Base-by-base conservation (phyloP, 2,329 filamentous ascomycete species). In the Teratosphaeria nubilosa region DNA sequence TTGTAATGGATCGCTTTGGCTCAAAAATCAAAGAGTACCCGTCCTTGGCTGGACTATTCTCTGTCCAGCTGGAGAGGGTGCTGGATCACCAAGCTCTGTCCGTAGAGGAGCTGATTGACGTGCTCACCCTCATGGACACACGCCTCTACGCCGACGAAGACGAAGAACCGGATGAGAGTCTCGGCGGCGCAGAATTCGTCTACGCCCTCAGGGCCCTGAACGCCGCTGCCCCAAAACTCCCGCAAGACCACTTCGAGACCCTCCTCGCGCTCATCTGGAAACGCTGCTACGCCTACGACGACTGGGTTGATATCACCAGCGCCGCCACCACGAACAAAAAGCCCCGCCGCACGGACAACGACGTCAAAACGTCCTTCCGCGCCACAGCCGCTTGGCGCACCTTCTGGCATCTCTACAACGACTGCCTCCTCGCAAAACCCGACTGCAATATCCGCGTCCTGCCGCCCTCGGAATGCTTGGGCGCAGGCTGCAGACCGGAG, bases 221-320 rank as follows among this genome's bases (percentile, higher is more conserved):
- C 59, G 56, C 82, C 75, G 67, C 79, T 76, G 72, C 80, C 76
- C 63, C 80, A 78, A 65, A 78, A 72, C 54, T 72, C 27, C 63
- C 84, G 77, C 59, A 66, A 20, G 80, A 82, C n/a, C 78, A 82
- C 52, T 79, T 80, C 62, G 80, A 86, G 27, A 75, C 78, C 32
- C 69, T 80, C 37, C 74, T 82, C 55, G 78, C 77, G 60, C 73
- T 84, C n/a, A 88, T 97, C 62, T 99, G 94, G 94, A 87, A 94
- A 69, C 84, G 94, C 56, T 86, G 90, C 61, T 88, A 88, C 67
- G 81, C 92, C 64, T 84, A 86, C 54, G 91, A 96, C 70, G 84
- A 96, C 69, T 99, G 94, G 94, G 77, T 81, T 27, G 78, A 77
- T 59, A 82, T 95, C 69, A 92, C 94, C 68, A 84, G 89, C 64